Percentiles rank a stretch among this genome's conserved stretches.
phyloP scores from a whole-genome alignment of 208 protist species.

The Leptomonas pyrrhocoris region DNA sequence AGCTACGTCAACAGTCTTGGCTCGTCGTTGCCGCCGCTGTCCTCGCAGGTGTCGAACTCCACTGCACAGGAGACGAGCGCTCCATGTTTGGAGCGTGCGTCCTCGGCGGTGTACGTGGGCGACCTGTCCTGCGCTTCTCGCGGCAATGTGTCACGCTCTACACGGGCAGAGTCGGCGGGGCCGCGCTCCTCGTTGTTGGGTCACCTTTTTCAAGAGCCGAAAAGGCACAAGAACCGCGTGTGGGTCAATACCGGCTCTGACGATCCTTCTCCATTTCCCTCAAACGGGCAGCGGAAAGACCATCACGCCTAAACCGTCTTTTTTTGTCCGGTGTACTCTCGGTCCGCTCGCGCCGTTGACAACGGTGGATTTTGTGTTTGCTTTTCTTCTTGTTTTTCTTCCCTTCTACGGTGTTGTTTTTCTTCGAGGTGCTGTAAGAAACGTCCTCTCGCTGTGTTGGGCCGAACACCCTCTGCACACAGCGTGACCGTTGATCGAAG shows the following conservation, averaged over 20 bases:
- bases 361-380: no score
- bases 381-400: no score
- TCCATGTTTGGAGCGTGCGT: background rate
- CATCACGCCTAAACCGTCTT: background rate
- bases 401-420: no score
- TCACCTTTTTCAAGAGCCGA: constrained; percentile 16
- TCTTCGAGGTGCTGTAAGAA: no score
- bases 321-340: no score
- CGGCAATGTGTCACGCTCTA: background rate
- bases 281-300: background rate
- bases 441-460: no score
- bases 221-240: constrained; percentile 1
- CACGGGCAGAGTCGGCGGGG: background rate
- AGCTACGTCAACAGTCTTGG: background rate
- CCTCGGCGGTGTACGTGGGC: background rate
- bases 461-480: no score
- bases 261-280: background rate
- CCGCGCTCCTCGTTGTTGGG: constrained; percentile 9
- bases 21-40: background rate
- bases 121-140: background rate
- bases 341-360: no score
- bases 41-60: background rate
- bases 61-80: background rate
- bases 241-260: constrained; percentile 6
- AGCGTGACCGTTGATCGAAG: no score